Evolutionary conservation across 257 asterid species (phyloP), one percentile per base, ranked within the genome.

Genomic region (Solanum sitiens): DNA sequence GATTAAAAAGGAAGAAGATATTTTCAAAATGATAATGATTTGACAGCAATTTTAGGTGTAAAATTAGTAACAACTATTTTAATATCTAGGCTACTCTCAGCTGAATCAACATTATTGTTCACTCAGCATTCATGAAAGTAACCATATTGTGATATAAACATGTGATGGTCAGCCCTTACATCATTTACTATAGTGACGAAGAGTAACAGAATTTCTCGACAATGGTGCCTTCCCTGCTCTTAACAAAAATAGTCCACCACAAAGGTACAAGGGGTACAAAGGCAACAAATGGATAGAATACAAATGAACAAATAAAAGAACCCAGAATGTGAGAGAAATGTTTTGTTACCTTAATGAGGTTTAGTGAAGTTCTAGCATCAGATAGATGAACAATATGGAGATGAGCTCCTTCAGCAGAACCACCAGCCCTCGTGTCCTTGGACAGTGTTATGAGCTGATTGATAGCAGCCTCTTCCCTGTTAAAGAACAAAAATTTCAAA

Each of bases 361-460:
- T 88, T 56, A 97, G 90, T 61, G 99, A 97, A 86, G 96, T 87
- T 87, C 94, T 90, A 79, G 99, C 93, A 94, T 97, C 99, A 18
- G 98, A 91, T 79, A 97, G 91, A 91, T 97, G 99, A 89, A 97
- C 99, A 83, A 97, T 91, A 91, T 97, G 99, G 83, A 97, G 98
- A 90, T 97, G 98, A 88, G 98, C 99, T 75, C 99, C 99, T 91
- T 97, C 99, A 37, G 96, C 92, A 80, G 95, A 79, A 67, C 98
- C 98, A 83, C 99, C 99, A 5, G 88, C 80, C 89, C 93, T 88
- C 7, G 99, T 95, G 89, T 94, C 93, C 87, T 90, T 91, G 6
- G 98, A 89, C 79, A 93, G 89, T 15, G 92, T 88, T 83, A 94
- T 42, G 59, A 97, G 99, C 90, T 95, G 98, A 89, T 92, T 92